phyloP scores from a whole-genome alignment of 208 protist genomes.

The Crithidia mellificae region DNA sequence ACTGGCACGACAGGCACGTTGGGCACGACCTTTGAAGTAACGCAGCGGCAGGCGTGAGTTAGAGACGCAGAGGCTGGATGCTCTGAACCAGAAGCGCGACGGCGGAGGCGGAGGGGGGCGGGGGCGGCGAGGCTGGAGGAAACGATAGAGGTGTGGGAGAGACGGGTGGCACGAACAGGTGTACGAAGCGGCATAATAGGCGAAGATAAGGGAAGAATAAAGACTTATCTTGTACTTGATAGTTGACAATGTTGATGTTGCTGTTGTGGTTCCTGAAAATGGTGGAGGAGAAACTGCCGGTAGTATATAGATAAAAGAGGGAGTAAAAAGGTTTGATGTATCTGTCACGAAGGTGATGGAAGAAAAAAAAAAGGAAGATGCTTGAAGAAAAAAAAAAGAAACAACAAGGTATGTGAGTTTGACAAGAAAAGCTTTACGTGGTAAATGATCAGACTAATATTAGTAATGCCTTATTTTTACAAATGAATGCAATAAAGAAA shows the following conservation, averaged over 20 bases:
- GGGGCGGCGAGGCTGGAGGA: background rate
- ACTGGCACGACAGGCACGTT: too few species aligned
- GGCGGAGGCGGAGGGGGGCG: background rate
- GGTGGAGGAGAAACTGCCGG: too few species aligned
- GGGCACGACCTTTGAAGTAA: too few species aligned
- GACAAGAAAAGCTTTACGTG: background rate
- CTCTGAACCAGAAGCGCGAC: background rate
- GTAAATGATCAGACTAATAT: background rate
- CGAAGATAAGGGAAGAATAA: background rate
- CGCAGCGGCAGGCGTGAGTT: too few species aligned
- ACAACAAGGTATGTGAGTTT: background rate
- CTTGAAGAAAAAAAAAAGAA: too few species aligned
- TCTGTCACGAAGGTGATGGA: too few species aligned
- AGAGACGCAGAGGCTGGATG: too few species aligned
- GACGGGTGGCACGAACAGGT: background rate
- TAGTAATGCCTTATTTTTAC: background rate
- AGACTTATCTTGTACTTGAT: background rate
- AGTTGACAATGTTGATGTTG: background rate
- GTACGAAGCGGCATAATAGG: constrained; percentile 8
- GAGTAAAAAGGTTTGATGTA: too few species aligned
- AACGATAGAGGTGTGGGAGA: background rate
- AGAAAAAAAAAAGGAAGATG: too few species aligned
- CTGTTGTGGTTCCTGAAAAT: background rate
- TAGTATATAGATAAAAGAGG: too few species aligned
- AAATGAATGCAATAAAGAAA: background rate